phyloP scores from a whole-genome alignment of 2,329 filamentous ascomycete species.

The Paecilomyces niveus region DNA sequence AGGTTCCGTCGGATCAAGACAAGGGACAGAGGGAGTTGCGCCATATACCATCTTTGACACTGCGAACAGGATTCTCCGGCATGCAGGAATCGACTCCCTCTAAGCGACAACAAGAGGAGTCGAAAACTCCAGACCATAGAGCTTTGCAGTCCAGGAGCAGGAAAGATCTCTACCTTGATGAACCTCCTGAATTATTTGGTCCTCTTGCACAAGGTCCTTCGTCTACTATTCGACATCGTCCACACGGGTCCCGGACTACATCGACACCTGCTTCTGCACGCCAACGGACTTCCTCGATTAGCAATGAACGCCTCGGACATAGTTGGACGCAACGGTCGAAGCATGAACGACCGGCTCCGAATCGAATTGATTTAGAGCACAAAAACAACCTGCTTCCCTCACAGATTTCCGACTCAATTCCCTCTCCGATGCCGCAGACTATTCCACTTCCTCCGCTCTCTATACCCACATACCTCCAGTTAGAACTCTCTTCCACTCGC shows the following conservation, averaged over 20 bases:
- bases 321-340: slow-evolving; percentile 27
- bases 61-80: neutral
- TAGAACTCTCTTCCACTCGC: slow-evolving; percentile 54
- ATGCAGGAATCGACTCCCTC: slow-evolving; percentile 3
- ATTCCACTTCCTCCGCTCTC: slow-evolving; percentile 58
- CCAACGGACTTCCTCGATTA: slow-evolving; percentile 21
- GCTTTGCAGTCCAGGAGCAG: slow-evolving; percentile 14
- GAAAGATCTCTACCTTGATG: slow-evolving; percentile 20
- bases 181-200: slow-evolving; percentile 14
- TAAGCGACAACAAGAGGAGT: slow-evolving; percentile 20
- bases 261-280: slow-evolving; percentile 30
- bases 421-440: slow-evolving; percentile 44
- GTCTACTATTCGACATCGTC: slow-evolving; percentile 22
- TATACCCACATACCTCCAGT: slow-evolving; percentile 58
- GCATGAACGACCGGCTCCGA: slow-evolving; percentile 21
- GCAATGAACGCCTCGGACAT: slow-evolving; percentile 23
- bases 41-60: neutral
- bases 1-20: slow-evolving; percentile 15
- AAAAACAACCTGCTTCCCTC: slow-evolving; percentile 18
- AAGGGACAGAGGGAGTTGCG: neutral
- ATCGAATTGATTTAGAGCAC: slow-evolving; percentile 25
- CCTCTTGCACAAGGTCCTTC: slow-evolving; percentile 10
- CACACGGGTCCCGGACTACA: slow-evolving; percentile 24
- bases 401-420: slow-evolving; percentile 23
- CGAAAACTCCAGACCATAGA: slow-evolving; percentile 11